Base-by-base conservation (phyloP, 2,329 filamentous ascomycete species). In the Podosphaera leucotricha region DNA sequence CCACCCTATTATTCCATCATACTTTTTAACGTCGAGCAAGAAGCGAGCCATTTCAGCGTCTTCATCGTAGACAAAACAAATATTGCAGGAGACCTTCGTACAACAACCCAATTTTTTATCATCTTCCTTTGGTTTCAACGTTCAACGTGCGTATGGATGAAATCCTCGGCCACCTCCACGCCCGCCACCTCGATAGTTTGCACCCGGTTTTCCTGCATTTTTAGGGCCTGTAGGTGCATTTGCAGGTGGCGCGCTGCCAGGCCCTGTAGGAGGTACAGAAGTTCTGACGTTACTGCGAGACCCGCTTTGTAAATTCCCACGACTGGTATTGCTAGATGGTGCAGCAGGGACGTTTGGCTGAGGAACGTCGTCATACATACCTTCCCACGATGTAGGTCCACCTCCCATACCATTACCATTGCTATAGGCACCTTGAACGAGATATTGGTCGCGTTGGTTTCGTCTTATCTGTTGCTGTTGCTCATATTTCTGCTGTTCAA, bases 281-380 rank as follows among this genome's bases (percentile, higher is more conserved):
- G 56, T 55, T 45, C 56, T 49, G 38, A 54, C 54, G 41, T 52
- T 53, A 42, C 51, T 53, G 35, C 53, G 48, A 43, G 44, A 41
- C 15, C 53, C 50, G 15, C 47, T 44, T 35, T 47, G 48, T 5
- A 48, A 45, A 10, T 54, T 49, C 42, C 51, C 50, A 36, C 54
- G 49, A 40, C 54, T 59, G 38, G 55, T 59, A 46, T 65, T 61
- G 42, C 68, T 66, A 40, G 65, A 68, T 19, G 46, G 47, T 36
- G 48, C 48, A 30, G 38, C 42, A 20, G 50, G 49, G 42, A 77
- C 71, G 53, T 77, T 77, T 4, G 83, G 83, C 57, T 87, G 83
- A 15, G 85, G 86, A 1, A 86, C 82, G 59, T 94, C 87, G 58
- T 95, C 87, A 60, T 94, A 95, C 85, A 93, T 93, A 55, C 87